Evolutionary conservation across 495 filamentous ascomycete species (phyloP), one percentile per base, ranked within the genome.

Genomic region (Mytilinidion resinicola): DNA sequence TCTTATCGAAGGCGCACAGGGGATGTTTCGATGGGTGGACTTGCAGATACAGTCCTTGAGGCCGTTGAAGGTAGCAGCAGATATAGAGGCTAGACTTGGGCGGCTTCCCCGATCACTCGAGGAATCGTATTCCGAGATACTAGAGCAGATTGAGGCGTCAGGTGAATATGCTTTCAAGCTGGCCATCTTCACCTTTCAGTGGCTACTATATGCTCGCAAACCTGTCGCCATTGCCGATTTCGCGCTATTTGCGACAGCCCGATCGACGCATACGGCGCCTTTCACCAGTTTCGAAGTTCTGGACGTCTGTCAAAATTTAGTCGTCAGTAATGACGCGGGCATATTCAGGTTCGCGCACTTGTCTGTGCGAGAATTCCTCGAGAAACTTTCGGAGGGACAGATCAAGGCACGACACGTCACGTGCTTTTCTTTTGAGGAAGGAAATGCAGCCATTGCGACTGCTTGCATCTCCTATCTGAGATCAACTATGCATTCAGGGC

Each of bases 11-110:
- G 44, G 44, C 19, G 12, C 44, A 4, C 19, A 2, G 6, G 44
- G 44, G 30, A 48, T 48, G 44, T 56, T 56, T 30, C 53, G 53
- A 17, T 56, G 53, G 53, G 53, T 41, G n/a, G 38, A 41, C 53
- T 20, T 56, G 38, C 53, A 56, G 15, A 20, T 56, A 12, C 53
- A 56, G 34, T 46, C 35, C 9, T 25, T 56, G 19, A 41, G 53
- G 25, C 17, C 38, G 10, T 42, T 56, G 6, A 47, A 34, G 35
- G 17, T 56, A 17, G 53, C 35, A 2, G 38, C 20, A 9, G 53
- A 56, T 41, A 56, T 56, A 19, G 7, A 34, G 19, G 39, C 14
- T 1, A 46, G 37, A 7, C 53, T 56, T 36, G 53, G 53, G 3
- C 37, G 37, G 8, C 41, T 56, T 25, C 53, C 53, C 7, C 53